Evolutionary conservation across 208 protist species (phyloP), one percentile per base, ranked within the genome.

Genomic region (Acanthamoeba lenticulata): DNA sequence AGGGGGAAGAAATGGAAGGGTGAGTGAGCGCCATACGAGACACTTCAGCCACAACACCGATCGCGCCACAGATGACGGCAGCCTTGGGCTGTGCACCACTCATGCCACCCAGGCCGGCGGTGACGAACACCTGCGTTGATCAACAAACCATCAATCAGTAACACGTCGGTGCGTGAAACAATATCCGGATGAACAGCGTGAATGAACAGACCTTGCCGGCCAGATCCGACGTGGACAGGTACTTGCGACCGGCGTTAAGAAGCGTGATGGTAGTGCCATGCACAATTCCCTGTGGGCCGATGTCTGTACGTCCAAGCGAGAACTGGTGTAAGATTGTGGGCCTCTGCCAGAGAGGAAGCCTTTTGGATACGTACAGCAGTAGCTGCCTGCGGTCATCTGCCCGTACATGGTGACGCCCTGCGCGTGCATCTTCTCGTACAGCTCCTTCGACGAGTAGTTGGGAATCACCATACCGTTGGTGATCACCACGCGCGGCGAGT

Each of bases 381-480:
- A 98, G 65, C 86, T 95, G 49, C 98, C 96, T 52, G 98, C 98
- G n/a, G 98, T 98, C 98, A 98, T 98, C 94, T 98, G 98, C 34
- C 98, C 98, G 91, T 98, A 98, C 96, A 98, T 97, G 15, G 96
- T 94, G n/a, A 97, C 95, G 32, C 97, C 96, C 27, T 96, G 34
- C 9, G 97, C 96, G 49, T 96, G 96, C 96, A 97, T 97, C 27
- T 60, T 65, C 34, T 97, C 97, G 79, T 97, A 97, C 34, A 40
- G 95, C 17, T 95, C 90, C 65, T 95, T 94, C 1, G 96, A 95
- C 72, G 97, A 98, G 95, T 98, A 98, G 81, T 98, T 98, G 60
- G 98, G 98, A 45, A 98, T 98, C 44, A 98, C 96, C 97, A 98
- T 98, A 38, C 98, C 98, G 90, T 98, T 98, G 27, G 98, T 98